Evolutionary conservation across 306 rosid species (phyloP).

Genomic region (Cajanus cajan): DNA sequence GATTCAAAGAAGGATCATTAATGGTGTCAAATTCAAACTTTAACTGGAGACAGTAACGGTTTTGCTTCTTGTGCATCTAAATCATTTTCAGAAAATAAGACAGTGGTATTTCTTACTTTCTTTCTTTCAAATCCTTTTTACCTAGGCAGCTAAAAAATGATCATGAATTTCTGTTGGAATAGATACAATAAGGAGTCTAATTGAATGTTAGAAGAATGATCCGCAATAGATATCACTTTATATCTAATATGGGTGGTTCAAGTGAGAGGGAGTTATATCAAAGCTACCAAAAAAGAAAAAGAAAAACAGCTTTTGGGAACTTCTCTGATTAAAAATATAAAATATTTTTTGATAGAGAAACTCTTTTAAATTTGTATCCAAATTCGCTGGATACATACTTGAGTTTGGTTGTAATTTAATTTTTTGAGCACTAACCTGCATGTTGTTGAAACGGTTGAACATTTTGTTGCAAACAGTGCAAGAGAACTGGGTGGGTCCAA

Average conservation of each 20-base stretch:
- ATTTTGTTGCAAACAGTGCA: constrained; percentile 90
- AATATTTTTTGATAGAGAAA: too few relatives aligned
- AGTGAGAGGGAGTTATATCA: too few relatives aligned
- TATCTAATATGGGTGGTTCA: too few relatives aligned
- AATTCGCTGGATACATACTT: too few relatives aligned
- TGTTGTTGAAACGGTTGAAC: constrained; percentile 94
- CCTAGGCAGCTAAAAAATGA: background rate
- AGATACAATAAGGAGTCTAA: too few relatives aligned
- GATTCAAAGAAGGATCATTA: background rate
- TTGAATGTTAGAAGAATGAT: too few relatives aligned
- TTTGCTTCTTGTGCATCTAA: background rate
- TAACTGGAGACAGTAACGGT: background rate
- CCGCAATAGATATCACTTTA: too few relatives aligned
- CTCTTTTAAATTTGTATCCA: too few relatives aligned
- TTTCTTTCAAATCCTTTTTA: background rate
- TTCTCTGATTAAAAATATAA: too few relatives aligned
- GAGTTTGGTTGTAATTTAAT: background rate
- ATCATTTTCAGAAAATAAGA: background rate
- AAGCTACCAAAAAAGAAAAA: too few relatives aligned
- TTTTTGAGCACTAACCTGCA: constrained; percentile 59
- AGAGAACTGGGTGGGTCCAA: constrained; percentile 96
- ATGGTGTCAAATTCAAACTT: background rate
- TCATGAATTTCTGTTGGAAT: background rate
- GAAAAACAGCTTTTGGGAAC: too few relatives aligned
- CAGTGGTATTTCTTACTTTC: background rate